phyloP scores from a whole-genome alignment of 768 basidiomycete genomes.

The Agrocybe pediades region DNA sequence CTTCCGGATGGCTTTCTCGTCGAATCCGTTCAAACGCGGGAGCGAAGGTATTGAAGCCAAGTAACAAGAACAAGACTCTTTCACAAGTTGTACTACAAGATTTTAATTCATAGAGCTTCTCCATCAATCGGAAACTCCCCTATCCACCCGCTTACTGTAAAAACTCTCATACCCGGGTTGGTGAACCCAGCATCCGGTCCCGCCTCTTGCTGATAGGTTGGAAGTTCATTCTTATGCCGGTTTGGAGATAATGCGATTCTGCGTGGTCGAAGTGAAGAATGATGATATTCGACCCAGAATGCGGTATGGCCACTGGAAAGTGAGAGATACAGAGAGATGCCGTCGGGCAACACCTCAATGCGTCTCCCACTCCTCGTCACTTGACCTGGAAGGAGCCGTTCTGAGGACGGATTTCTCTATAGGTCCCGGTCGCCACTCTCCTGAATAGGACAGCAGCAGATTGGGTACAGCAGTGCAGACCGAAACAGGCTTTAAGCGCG shows the following conservation, averaged over 20 bases:
- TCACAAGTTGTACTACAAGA: background rate
- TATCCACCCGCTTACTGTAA: background rate
- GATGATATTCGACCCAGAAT: background rate
- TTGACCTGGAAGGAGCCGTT: background rate
- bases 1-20: slow-evolving; percentile 8
- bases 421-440: background rate
- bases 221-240: background rate
- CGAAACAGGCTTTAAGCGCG: background rate
- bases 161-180: background rate
- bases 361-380: background rate
- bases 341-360: too few species aligned
- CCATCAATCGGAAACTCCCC: background rate
- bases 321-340: background rate
- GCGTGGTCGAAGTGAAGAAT: background rate
- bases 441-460: background rate
- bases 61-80: background rate
- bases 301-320: background rate
- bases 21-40: slow-evolving; percentile 2
- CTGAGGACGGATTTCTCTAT: background rate
- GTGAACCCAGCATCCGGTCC: background rate
- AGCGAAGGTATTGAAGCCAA: background rate
- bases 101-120: background rate
- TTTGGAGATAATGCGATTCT: background rate
- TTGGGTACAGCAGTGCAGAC: too few species aligned
- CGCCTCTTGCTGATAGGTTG: background rate